These are phyloP conservation scores for Pythium insidiosum DNA, from an alignment of 352 stramenopile genomes.

Conservation along the genomic window DNA sequence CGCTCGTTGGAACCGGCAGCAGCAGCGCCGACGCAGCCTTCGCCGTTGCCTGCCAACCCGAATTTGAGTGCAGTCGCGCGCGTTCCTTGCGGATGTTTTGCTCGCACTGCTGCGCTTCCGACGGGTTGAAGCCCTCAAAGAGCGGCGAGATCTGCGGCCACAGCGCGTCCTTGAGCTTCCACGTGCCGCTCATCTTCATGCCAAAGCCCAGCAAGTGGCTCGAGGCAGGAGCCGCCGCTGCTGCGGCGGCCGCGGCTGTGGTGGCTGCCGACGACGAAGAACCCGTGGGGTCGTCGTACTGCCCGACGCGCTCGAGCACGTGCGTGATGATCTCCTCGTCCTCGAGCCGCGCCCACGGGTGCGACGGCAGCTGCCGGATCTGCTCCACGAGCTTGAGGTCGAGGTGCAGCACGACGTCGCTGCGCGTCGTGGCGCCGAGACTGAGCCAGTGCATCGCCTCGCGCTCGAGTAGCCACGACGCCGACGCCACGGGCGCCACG, in stretches of 20 bases:
- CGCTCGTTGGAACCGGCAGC: background rate
- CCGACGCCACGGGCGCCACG: constrained; percentile 15
- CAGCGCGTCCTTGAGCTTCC: constrained; percentile 42
- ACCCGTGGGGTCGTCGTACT: constrained; percentile 37
- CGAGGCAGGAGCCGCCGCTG: background rate
- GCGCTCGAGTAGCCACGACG: constrained; percentile 45
- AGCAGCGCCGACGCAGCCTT: constrained; percentile 8
- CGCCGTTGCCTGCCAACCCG: no score
- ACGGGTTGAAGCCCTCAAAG: constrained; percentile 74
- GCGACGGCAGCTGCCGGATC: constrained; percentile 43
- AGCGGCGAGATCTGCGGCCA: constrained; percentile 52
- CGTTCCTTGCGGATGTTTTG: constrained; percentile 67
- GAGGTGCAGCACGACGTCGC: constrained; percentile 50
- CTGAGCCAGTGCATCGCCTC: constrained; percentile 76
- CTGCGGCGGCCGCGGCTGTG: no score
- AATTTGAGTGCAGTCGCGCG: no score
- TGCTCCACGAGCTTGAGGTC: constrained; percentile 73
- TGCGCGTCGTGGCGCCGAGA: constrained; percentile 56
- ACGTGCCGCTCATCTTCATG: constrained; percentile 65
- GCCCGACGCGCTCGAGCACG: constrained; percentile 49
- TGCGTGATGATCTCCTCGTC: constrained; percentile 74
- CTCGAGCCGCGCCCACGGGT: constrained; percentile 50
- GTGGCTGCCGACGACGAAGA: no score
- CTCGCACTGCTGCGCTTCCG: constrained; percentile 62
- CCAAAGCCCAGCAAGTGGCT: constrained; percentile 41